These are phyloP conservation scores for Lactarius hatsudake DNA, from an alignment of 768 basidiomycete genomes.

Conservation along the genomic window DNA sequence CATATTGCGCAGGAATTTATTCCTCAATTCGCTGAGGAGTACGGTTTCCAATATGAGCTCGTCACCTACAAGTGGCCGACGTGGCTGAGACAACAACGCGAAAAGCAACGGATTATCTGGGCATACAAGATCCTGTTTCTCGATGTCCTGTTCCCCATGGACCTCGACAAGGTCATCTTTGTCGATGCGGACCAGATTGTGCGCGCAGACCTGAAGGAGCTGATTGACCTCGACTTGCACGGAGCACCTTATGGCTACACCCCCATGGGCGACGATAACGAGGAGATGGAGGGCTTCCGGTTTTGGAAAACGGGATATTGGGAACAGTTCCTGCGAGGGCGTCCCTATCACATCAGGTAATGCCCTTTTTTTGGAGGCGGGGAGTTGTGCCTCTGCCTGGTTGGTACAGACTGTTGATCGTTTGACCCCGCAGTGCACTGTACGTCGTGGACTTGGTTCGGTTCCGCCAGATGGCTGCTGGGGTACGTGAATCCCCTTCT, in stretches of 20 bases:
- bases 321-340: constrained; percentile 80
- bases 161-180: constrained; percentile 98
- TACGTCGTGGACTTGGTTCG: constrained; percentile 95
- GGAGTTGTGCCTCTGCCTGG: background rate
- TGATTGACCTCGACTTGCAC: constrained; percentile 89
- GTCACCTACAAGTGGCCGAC: constrained; percentile 99
- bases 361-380: too few relatives aligned
- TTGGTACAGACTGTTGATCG: background rate
- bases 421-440: constrained; percentile 59
- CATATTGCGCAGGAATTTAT: constrained; percentile 72
- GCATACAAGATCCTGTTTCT: constrained; percentile 99
- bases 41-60: constrained; percentile 93
- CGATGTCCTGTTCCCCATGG: constrained; percentile 98
- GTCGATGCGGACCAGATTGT: constrained; percentile 99
- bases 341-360: constrained; percentile 94
- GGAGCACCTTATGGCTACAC: constrained; percentile 95
- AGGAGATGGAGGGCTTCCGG: constrained; percentile 95
- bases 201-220: constrained; percentile 89
- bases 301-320: constrained; percentile 99
- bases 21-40: constrained; percentile 86
- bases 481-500: constrained; percentile 39
- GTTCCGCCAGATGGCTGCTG: constrained; percentile 78
- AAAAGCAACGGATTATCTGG: constrained; percentile 99
- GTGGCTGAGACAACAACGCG: constrained; percentile 94
- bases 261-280: constrained; percentile 95